phyloP scores from a whole-genome alignment of 176 grass and related monocot species.

The Chrysopogon serrulatus region DNA sequence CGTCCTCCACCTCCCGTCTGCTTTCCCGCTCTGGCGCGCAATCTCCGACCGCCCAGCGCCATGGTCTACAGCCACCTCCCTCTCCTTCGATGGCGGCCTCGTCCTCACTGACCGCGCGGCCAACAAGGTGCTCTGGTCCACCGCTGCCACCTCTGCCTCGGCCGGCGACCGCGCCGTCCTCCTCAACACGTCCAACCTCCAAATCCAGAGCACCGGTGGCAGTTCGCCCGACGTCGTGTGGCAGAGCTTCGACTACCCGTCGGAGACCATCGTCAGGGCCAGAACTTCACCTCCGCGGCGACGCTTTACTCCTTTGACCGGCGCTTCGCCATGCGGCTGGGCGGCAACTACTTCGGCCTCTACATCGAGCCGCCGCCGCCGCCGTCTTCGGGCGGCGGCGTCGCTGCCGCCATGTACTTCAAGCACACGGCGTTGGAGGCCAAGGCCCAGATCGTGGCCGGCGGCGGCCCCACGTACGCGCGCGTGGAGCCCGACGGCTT shows the following conservation, averaged over 20 bases:
- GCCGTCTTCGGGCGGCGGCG: background rate
- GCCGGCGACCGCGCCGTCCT: conserved; percentile 58
- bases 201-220: conserved; percentile 40
- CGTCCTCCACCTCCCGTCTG: conserved; percentile 73
- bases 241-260: conserved; percentile 83
- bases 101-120: conserved; percentile 42
- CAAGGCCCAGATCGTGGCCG: conserved; percentile 46
- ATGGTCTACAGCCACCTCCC: conserved; percentile 37
- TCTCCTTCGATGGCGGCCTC: conserved; percentile 70
- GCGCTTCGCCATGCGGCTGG: conserved; percentile 63
- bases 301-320: conserved; percentile 43
- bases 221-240: conserved; percentile 20
- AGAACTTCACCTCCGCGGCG: conserved; percentile 68
- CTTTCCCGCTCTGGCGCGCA: conserved; percentile 71
- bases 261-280: conserved; percentile 77
- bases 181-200: conserved; percentile 82
- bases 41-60: conserved; percentile 26
- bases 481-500: conserved; percentile 65
- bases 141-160: conserved; percentile 3
- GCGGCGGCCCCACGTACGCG: conserved; percentile 49
- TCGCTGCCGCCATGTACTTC: conserved; percentile 53
- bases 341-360: conserved; percentile 41
- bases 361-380: conserved; percentile 40
- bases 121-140: conserved; percentile 54
- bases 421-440: conserved; percentile 71